Evolutionary conservation across 1,284 basidiomycete genomes (phyloP), one percentile per base, ranked within the genome.

Genomic region (Leccinum olivaceoglutinosum): DNA sequence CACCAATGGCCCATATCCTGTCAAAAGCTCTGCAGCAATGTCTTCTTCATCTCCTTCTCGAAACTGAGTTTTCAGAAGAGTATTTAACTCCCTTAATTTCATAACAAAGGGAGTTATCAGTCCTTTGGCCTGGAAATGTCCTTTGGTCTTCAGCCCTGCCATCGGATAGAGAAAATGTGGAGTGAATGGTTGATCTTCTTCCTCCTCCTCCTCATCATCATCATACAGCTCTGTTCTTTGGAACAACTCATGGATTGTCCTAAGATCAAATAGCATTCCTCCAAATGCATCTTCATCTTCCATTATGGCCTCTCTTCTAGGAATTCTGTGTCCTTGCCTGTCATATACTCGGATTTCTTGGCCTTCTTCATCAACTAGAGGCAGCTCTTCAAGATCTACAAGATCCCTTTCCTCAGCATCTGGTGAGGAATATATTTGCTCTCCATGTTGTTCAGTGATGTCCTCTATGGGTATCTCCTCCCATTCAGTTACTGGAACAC

Each of bases 151-250:
- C 10, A 64, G 49, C 1, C 57, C 25, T 4, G 64, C 61, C 59
- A 65, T 62, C 3, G 62, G 56, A 58, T 65, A 65, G 3, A 65
- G 10, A 39, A 49, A 62, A 21, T 65, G 56, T 2, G 39, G 53
- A 6, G 56, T 62, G 4, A 64, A 21, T 0, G n/a, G 58, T 2
- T 39, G 21, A n/a, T 58, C 36, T 3, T 38, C 36, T 12, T 38
- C 36, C 36, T 38, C 36, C 11, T 38, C 36, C 36, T 32, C 29
- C 1, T 32, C 29, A 32, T 38, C 36, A 10, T 38, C 36, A 38
- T 38, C 36, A 38, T 38, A 12, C 11, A 38, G 36, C 36, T 38
- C 36, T 38, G 36, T 38, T 38, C 36, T 38, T 38, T 38, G 36
- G 36, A 62, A 64, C 7, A 64, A 59, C 2, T 60, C n/a, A 16